Conservation (phyloP, 2,329 filamentous ascomycete species). For the Bipolaris victoriae region DNA sequence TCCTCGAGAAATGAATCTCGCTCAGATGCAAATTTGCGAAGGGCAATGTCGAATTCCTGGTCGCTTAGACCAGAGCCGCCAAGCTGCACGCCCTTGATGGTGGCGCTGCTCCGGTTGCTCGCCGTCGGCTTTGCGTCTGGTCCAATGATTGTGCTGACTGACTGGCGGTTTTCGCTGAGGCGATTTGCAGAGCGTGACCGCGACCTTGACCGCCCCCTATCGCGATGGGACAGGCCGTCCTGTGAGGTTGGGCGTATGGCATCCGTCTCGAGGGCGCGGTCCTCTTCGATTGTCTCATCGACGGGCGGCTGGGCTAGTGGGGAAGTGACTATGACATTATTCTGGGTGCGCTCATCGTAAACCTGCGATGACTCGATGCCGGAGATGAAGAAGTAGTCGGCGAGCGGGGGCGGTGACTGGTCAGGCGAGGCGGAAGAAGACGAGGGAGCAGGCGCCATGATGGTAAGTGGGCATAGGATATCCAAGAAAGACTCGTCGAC, state of each 20-base stretch:
- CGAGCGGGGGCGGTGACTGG: conserved; percentile 60
- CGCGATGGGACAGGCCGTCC: conserved; percentile 51
- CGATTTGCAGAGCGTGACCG: conserved; percentile 28
- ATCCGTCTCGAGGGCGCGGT: conserved; percentile 62
- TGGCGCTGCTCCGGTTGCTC: conserved; percentile 70
- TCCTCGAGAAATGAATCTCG: conserved; percentile 93
- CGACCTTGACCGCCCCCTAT: conserved; percentile 46
- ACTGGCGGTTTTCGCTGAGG: conserved; percentile 58
- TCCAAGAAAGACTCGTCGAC: conserved; percentile 32
- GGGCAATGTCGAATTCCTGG: conserved; percentile 90
- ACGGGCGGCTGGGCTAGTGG: conserved; percentile 46
- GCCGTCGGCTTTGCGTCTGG: conserved; percentile 55
- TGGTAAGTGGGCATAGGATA: conserved; percentile 36
- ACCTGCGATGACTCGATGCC: conserved; percentile 60
- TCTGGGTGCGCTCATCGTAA: conserved; percentile 54
- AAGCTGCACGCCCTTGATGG: conserved; percentile 59
- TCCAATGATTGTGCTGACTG: conserved; percentile 57
- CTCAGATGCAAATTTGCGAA: conserved; percentile 95
- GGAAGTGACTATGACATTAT: conserved; percentile 35
- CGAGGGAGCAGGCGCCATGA: conserved; percentile 49
- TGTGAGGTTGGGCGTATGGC: conserved; percentile 52
- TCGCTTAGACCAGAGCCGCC: conserved; percentile 62
- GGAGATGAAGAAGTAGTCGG: conserved; percentile 71
- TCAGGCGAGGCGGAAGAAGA: conserved; percentile 50
- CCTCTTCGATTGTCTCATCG: conserved; percentile 67